Evolutionary conservation across 345 rosid species (phyloP), one percentile per base, ranked within the genome.

Genomic region (Eucalyptus tenuipes): DNA sequence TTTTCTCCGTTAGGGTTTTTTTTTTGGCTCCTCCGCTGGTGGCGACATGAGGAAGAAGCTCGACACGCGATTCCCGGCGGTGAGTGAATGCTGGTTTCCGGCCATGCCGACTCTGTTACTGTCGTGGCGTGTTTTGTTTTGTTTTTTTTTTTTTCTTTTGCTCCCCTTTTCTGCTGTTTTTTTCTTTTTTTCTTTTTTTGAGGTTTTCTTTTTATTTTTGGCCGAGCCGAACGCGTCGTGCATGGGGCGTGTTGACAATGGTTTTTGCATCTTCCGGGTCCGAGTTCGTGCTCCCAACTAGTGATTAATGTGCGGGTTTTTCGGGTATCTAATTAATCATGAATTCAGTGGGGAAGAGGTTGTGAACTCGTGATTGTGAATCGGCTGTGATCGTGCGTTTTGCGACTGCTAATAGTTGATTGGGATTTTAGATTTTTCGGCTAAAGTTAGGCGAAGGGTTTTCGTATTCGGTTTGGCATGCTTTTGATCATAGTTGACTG

Each of bases 11-110:
- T 87, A 33, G 57, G 85, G 91, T 88, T 88, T 85, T 24, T 24
- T 88, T 85, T 10, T 68, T 33, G 45, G 40, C 42, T 66, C 42
- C 45, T 44, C 22, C 37, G 57, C 20, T 7, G 81, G 68, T 8
- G 50, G 25, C 59, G 52, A 27, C 91, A 93, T 91, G 94, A 93
- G 85, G 90, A 93, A 91, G 91, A 93, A 91, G 88, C 94, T 93
- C 85, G 94, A 93, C 87, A 93, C 93, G 81, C 94, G 93, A 55
- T 93, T 93, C 89, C 94, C 91, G 66, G 91, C 91, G 85, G 91
- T 90, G 75, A 88, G 91, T 86, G 13, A 8, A 40, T 40, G 82
- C 82, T 75, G 42, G 81, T 85, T 86, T 86, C 68, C 10, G 68
- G 47, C 61, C 87, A 50, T 10, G 87, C 14, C 6, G 66, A 52